Percentiles rank a stretch among this genome's conserved stretches.
Evolutionary conservation across 2,329 filamentous ascomycete species (phyloP).

Genomic region (Fusarium sp.): DNA sequence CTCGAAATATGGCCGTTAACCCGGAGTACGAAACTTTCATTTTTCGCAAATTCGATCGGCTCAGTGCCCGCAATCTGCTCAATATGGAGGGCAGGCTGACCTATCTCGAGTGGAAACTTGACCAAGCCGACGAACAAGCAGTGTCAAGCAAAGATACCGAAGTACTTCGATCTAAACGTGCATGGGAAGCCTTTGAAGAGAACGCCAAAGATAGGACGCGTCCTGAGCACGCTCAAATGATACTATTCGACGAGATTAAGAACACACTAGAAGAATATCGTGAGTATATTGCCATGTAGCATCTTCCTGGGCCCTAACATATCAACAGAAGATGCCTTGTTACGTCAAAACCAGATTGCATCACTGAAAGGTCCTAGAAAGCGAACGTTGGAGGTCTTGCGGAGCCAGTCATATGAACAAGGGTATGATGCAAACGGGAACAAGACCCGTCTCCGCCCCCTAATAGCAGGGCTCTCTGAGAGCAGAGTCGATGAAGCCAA

Average conservation of each 20-base stretch:
- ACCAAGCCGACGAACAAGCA: not conserved
- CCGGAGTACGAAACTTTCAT: not conserved
- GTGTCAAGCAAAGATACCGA: not conserved
- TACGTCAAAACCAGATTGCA: not conserved
- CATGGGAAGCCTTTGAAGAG: not conserved
- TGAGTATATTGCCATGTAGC: too few relatives aligned
- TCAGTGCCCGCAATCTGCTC: not conserved
- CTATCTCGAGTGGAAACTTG: not conserved
- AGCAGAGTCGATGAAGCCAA: not conserved
- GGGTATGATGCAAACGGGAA: not conserved
- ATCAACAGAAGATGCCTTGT: not conserved
- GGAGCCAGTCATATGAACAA: not conserved
- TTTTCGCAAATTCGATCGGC: not conserved
- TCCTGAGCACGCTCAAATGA: not conserved
- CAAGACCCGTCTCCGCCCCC: too few relatives aligned
- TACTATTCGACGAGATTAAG: not conserved
- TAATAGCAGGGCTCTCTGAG: not conserved
- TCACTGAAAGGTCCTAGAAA: not conserved
- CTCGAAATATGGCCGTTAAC: not conserved
- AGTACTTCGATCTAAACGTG: not conserved
- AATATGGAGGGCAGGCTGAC: not conserved
- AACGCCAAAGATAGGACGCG: not conserved
- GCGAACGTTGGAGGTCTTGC: not conserved
- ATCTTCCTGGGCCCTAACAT: too few relatives aligned
- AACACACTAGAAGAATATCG: not conserved